Conservation (phyloP, 441 rosid genomes). For the Erodium texanum region DNA sequence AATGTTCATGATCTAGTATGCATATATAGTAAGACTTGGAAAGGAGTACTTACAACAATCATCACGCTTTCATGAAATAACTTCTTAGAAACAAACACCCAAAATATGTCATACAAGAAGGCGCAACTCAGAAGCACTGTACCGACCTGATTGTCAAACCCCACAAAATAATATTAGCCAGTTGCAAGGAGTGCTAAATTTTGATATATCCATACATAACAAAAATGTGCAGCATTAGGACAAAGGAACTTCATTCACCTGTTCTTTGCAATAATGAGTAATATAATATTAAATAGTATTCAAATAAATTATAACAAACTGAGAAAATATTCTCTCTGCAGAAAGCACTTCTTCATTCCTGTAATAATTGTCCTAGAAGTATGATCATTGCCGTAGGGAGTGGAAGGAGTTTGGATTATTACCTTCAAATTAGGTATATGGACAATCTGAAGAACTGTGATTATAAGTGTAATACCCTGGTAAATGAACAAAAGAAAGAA, state of each 20-base stretch:
- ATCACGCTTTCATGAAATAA: slow-evolving; percentile 81
- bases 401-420: slow-evolving; percentile 19
- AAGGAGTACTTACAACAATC: slow-evolving; percentile 60
- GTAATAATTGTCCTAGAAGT: background rate
- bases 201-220: background rate
- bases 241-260: background rate
- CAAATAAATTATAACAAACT: background rate
- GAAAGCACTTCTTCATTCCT: too few species aligned
- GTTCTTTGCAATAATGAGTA: background rate
- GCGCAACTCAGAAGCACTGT: slow-evolving; percentile 86
- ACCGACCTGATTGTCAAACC: slow-evolving; percentile 48
- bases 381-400: slow-evolving; percentile 9
- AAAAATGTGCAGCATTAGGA: too few species aligned
- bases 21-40: too few species aligned
- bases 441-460: slow-evolving; percentile 92
- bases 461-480: slow-evolving; percentile 89
- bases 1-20: too few species aligned
- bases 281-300: background rate
- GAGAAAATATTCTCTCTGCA: too few species aligned
- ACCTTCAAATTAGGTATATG: slow-evolving; percentile 96
- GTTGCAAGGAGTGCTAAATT: background rate
- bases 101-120: slow-evolving; percentile 80
- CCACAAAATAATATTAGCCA: background rate
- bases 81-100: slow-evolving; percentile 83
- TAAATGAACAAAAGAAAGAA: slow-evolving; percentile 17